Base-by-base conservation (phyloP, 495 filamentous ascomycete species). In the Penicillium arizonense region DNA sequence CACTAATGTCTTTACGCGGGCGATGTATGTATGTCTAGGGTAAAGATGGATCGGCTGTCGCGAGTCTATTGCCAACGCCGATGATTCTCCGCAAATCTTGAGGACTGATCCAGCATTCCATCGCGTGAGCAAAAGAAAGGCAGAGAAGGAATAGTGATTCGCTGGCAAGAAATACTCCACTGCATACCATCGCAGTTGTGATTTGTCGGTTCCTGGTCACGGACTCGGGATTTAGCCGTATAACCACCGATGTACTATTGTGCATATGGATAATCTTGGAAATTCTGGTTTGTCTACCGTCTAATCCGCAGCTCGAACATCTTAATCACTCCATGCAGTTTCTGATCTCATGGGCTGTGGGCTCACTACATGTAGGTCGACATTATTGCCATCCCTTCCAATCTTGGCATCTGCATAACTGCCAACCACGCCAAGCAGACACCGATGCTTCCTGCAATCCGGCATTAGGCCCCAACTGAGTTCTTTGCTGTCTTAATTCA, bases 331-430 rank as follows among this genome's bases (percentile, higher is more conserved):
- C 4, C 1, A 10, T 30, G 28, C 28, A 7, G 28, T 8, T 16
- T 36, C 20, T 5, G 28, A 30, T 30, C 9, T 18, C 12, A 28
- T 12, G 20, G 18, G 30, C 4, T 26, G 11, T 21, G 20, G 18
- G n/a, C 20, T 28, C 16, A 42, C 33, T 44, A 12, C 24, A 14
- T 26, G 40, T 35, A 51, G 5, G 16, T 37, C 46, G 43, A 41
- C 36, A 55, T 50, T 26, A 40, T 47, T 10, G 14, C 43, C 47
- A 28, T 9, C 26, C 16, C 42, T 21, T 28, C 35, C 7, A 14
- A 9, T 52, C 55, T 58, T 47, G 55, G 55, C 57, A 39, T 30
- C 55, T 55, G 40, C 55, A 51, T 30, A 30, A 30, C 41, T 36
- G 24, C 28, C 18, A 38, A 46, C 24, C 36, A 45, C 24, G 55